Evolutionary conservation across 129 eudicot species (phyloP), one percentile per base, ranked within the genome.

Genomic region (Rutidosis leptorrhynchoides): DNA sequence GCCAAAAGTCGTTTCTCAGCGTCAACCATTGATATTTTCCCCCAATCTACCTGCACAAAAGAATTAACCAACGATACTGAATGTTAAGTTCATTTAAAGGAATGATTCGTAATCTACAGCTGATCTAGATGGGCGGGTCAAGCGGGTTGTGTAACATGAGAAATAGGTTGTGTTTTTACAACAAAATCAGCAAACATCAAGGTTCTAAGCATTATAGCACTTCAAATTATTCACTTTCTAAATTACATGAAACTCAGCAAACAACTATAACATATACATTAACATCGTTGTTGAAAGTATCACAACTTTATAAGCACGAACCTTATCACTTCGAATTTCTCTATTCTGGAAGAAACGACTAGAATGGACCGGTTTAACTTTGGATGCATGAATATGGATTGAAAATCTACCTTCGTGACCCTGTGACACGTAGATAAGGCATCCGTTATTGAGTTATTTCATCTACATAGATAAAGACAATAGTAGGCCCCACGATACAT

Each of bases 401-500:
- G 95, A 76, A 81, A 94, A 94, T 78, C 83, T 94, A 62, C 90
- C 97, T 77, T 89, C 99, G 65, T 94, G 88, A 16, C 97, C 99
- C 99, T 94, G 56, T 22, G 7, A 75, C 33, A 30, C 19, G 48
- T 42, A 64, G 26, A 48, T 25, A 67, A 1, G 37, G 46, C 53
- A 65, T 43, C 71, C 22, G 33, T 35, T 56, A 64, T 48, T 9
- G 12, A 42, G 37, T 11, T 14, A 22, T 5, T 14, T 57, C 21
- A 26, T 57, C 62, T 10, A 32, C 61, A 53, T 5, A 15, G 10
- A 65, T 65, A 65, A 49, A 15, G 10, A 65, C 46, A 65, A 49
- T 53, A 35, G n/a, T 11, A n/a, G 46, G n/a, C 46, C n/a, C 46
- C 12, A 16, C 46, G 43, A 40, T 55, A 55, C 60, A 55, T 55